These are phyloP conservation scores for Insectozyma bohioensis DNA, from an alignment of 1,139 yeast genomes.

Conservation along the genomic window DNA sequence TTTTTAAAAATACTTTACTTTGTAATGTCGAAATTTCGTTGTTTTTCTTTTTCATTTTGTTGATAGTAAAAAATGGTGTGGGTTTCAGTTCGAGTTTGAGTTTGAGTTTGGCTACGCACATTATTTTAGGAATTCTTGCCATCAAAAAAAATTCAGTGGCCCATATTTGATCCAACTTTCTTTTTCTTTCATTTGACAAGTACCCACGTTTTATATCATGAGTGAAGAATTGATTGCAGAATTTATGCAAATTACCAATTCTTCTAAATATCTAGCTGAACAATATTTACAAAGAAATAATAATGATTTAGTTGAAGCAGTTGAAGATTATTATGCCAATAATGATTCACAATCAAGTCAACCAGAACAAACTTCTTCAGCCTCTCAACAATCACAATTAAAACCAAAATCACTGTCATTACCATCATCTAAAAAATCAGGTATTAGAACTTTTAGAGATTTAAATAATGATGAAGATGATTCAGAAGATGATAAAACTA, in stretches of 20 bases:
- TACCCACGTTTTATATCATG: no score
- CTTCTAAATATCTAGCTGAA: constrained; percentile 40
- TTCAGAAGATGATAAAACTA: constrained; percentile 63
- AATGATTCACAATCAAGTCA: constrained; percentile 11
- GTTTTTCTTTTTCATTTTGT: no score
- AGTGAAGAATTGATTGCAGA: constrained; percentile 36
- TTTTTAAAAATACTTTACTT: no score
- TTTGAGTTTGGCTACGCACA: no score
- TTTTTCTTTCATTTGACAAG: no score
- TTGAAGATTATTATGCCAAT: constrained; percentile 43
- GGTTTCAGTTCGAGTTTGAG: no score
- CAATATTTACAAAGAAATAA: constrained; percentile 43
- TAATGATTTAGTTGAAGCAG: constrained; percentile 38
- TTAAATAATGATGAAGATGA: constrained; percentile 45
- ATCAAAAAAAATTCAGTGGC: no score
- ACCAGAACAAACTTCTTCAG: constrained; percentile 6
- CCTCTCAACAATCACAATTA: not conserved
- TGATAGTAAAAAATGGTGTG: no score
- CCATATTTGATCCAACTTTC: no score
- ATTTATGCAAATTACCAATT: constrained; percentile 46
- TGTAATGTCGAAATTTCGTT: no score
- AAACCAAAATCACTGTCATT: constrained; percentile 2
- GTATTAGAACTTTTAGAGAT: constrained; percentile 51
- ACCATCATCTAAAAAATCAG: constrained; percentile 5
- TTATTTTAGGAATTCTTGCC: no score